Conservation (phyloP, 768 basidiomycete species). For the Auriscalpium microsporum region DNA sequence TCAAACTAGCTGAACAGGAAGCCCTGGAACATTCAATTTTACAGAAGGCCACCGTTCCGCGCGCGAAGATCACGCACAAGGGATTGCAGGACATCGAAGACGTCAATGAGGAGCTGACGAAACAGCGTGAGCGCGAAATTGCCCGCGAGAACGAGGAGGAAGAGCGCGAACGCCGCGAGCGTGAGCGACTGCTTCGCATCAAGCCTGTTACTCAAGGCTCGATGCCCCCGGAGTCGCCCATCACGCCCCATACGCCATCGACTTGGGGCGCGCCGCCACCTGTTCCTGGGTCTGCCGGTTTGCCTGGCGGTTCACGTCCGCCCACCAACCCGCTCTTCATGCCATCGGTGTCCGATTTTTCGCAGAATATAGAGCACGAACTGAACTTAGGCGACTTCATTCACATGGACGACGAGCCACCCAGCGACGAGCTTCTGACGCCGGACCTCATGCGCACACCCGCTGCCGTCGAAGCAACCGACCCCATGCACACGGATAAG, state of each 20-base stretch:
- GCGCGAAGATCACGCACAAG: conserved; percentile 89
- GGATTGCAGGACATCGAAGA: conserved; percentile 87
- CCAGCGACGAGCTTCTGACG: conserved; percentile 4
- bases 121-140: conserved; percentile 36
- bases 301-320: conserved; percentile 11
- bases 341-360: conserved; percentile 34
- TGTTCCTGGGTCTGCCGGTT: conserved; percentile 36
- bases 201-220: conserved; percentile 33
- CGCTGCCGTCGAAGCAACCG: neutral
- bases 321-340: conserved; percentile 28
- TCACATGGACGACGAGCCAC: conserved; percentile 16
- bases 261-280: conserved; percentile 60
- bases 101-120: conserved; percentile 38
- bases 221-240: conserved; percentile 66
- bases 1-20: conserved; percentile 75
- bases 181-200: conserved; percentile 59
- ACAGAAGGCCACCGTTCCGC: conserved; percentile 50
- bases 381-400: conserved; percentile 16
- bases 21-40: conserved; percentile 81
- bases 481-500: neutral
- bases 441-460: neutral
- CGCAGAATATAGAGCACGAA: conserved; percentile 4
- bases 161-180: conserved; percentile 50
- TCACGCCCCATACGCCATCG: conserved; percentile 27
- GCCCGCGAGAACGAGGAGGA: conserved; percentile 59